Percentiles rank a stretch among this genome's conserved stretches.
These are phyloP conservation scores for Carex sylvatica DNA, from an alignment of 202 grass and related monocot species.

Conservation along the genomic window DNA sequence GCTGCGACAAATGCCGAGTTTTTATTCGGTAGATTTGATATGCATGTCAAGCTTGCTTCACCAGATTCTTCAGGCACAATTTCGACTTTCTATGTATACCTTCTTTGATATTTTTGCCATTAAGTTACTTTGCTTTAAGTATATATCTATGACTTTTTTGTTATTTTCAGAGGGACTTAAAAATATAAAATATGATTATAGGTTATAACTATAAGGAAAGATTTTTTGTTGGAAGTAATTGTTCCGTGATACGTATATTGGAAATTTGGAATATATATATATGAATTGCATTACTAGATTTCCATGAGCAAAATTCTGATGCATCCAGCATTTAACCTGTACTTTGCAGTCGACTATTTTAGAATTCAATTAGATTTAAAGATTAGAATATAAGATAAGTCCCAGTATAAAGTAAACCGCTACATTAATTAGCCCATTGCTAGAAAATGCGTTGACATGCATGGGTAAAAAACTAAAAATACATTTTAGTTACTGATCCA, in stretches of 20 bases:
- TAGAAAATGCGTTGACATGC: too few relatives aligned
- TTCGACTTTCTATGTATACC: slow-evolving; percentile 27
- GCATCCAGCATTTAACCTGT: neutral
- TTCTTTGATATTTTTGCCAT: neutral
- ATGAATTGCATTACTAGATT: neutral
- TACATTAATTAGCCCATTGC: too few relatives aligned
- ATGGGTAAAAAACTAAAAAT: too few relatives aligned
- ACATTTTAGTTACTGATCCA: too few relatives aligned
- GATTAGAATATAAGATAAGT: neutral
- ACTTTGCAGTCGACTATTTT: neutral
- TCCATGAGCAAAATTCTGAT: neutral
- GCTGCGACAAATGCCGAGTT: slow-evolving; percentile 11
- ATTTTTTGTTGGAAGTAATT: neutral
- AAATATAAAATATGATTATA: neutral
- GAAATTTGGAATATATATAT: neutral
- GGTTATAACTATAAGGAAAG: neutral
- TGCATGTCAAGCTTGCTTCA: slow-evolving; percentile 30
- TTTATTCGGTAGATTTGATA: slow-evolving; percentile 34
- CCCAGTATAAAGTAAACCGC: neutral
- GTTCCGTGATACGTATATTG: neutral
- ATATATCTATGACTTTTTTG: neutral
- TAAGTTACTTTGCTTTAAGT: slow-evolving; percentile 1
- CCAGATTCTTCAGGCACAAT: slow-evolving; percentile 28
- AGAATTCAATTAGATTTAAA: neutral
- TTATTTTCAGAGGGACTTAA: neutral